Conservation (phyloP, 257 asterid genomes). For the Solanum bulbocastanum region DNA sequence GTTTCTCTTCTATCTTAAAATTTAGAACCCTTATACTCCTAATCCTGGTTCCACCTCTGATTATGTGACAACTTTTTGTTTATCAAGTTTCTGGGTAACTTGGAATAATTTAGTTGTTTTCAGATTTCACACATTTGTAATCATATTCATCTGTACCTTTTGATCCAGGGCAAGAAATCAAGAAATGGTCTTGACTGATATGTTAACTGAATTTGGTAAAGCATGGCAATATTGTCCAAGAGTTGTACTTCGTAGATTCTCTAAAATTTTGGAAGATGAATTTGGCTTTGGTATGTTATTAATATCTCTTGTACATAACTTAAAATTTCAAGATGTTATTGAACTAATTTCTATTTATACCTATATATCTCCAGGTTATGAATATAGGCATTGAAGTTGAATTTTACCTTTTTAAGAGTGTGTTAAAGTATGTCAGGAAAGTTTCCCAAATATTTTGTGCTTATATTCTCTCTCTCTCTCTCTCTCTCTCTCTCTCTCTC, state of each 20-base stretch:
- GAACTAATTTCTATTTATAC: constrained; percentile 9
- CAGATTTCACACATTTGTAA: background rate
- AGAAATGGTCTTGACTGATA: constrained; percentile 83
- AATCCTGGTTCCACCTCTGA: no score
- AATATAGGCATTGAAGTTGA: constrained; percentile 89
- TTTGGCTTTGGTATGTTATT: constrained; percentile 59
- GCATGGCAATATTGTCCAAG: constrained; percentile 92
- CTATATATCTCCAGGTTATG: constrained; percentile 4
- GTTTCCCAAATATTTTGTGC: background rate
- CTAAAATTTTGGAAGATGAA: constrained; percentile 62
- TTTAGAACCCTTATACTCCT: no score
- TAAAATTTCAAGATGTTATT: background rate
- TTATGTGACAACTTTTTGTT: background rate
- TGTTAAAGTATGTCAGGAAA: constrained; percentile 34
- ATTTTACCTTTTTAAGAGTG: constrained; percentile 53
- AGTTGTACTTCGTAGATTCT: constrained; percentile 61
- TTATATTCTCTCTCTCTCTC: background rate
- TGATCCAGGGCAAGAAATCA: constrained; percentile 65
- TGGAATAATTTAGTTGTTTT: background rate
- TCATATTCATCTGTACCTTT: background rate
- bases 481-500: no score
- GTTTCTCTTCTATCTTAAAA: no score
- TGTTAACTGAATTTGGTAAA: constrained; percentile 62
- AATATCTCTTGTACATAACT: background rate
- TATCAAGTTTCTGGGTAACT: background rate